These are phyloP conservation scores for Thraustochytrium aureum DNA, from an alignment of 352 stramenopile species.

Conservation along the genomic window DNA sequence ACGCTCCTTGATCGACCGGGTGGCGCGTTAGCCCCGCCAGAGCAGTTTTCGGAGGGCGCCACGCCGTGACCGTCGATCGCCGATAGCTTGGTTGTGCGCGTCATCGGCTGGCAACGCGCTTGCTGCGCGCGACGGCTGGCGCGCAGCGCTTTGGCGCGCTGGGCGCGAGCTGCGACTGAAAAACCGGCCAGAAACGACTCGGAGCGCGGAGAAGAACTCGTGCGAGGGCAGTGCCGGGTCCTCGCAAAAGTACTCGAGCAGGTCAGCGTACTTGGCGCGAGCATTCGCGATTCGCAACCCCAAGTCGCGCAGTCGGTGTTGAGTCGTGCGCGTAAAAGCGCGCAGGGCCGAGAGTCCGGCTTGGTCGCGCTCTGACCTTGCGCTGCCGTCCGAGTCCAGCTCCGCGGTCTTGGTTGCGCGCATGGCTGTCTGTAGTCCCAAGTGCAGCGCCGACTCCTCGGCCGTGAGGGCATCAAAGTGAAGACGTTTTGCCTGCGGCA, in stretches of 20 bases:
- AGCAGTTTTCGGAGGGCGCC: too few species aligned
- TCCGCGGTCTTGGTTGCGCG: constrained; percentile 33
- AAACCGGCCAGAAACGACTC: constrained; percentile 39
- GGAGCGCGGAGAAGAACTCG: constrained; percentile 44
- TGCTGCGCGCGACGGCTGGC: too few species aligned
- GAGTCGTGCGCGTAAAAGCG: not conserved
- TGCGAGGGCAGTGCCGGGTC: constrained; percentile 18
- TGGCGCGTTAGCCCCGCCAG: too few species aligned
- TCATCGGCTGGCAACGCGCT: too few species aligned
- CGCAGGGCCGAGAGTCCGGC: not conserved
- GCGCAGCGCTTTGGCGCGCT: too few species aligned
- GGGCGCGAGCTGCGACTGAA: not conserved
- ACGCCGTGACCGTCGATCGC: too few species aligned
- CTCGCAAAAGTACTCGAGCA: constrained; percentile 50
- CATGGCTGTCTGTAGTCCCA: constrained; percentile 23
- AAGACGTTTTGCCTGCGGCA: constrained; percentile 22
- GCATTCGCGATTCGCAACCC: not conserved
- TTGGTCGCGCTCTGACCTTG: not conserved
- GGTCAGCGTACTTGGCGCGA: not conserved
- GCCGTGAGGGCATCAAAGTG: constrained; percentile 17
- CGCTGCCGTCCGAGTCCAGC: not conserved
- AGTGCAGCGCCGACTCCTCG: constrained; percentile 19
- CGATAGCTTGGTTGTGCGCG: too few species aligned
- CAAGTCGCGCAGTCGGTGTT: not conserved
- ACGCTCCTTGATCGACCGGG: too few species aligned